Conservation (phyloP, 2,329 filamentous ascomycete species). For the Apiospora sp. region DNA sequence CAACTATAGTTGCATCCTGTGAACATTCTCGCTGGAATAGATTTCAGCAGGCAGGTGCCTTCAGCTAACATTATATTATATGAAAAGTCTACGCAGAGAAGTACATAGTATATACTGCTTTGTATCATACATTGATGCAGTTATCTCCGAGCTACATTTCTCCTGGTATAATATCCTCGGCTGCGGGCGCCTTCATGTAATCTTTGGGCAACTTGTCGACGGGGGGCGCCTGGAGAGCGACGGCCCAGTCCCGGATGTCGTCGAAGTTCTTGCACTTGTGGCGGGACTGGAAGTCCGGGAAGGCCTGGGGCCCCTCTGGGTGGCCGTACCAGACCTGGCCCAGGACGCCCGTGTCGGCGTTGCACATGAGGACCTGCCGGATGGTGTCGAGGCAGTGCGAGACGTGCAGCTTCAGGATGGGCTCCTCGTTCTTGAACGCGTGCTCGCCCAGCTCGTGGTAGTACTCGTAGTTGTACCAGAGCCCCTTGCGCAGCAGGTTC, state of each 20-base stretch:
- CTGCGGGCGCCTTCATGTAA: constrained; percentile 43
- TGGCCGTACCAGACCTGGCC: constrained; percentile 66
- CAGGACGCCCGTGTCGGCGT: constrained; percentile 65
- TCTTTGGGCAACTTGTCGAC: constrained; percentile 44
- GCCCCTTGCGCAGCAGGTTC: constrained; percentile 65
- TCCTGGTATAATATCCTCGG: background rate
- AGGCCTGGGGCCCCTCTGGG: constrained; percentile 52
- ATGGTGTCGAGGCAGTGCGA: constrained; percentile 69
- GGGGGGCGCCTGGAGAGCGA: constrained; percentile 58
- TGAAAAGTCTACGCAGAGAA: no score
- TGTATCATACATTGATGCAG: no score
- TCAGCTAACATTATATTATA: no score
- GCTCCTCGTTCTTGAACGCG: constrained; percentile 63
- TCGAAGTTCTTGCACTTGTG: constrained; percentile 68
- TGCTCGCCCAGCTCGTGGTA: constrained; percentile 52
- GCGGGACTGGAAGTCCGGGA: constrained; percentile 68
- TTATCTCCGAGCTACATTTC: background rate
- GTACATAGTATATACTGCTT: no score
- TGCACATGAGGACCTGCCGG: constrained; percentile 70
- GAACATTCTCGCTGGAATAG: no score
- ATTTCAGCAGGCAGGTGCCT: no score
- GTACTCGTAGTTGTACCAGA: constrained; percentile 67
- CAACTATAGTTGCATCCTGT: no score
- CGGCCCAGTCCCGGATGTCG: constrained; percentile 60
- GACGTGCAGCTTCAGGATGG: constrained; percentile 62